Evolutionary conservation across 305 asterid species (phyloP), one percentile per base, ranked within the genome.

Genomic region (Plantago rigida): DNA sequence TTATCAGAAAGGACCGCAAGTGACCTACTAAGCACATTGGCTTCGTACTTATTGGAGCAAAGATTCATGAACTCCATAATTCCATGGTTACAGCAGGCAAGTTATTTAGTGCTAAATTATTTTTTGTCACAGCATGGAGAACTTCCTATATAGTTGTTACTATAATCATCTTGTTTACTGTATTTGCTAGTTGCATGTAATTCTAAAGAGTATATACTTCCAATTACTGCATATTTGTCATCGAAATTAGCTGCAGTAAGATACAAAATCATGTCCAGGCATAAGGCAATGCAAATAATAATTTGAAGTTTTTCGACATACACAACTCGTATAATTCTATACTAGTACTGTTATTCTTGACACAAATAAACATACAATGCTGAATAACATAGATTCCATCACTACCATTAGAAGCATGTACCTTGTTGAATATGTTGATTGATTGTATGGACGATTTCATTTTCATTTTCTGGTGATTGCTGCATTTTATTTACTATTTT

Each of bases 81-180:
- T 63, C 98, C 98, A 64, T 91, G 98, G 98, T 66, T 91, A 74
- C 92, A 86, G 71, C 96, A 91, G 98, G 98, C 71, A 83, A 79
- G 87, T 81, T 59, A 31, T 56, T 63, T 63, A 19, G 41, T 66
- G 39, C 58, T 29, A 17, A 2, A 41, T 34, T 50, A 24, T 57
- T 39, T 31, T 69, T n/a, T 15, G 29, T 41, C 12, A 29, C 8
- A 13, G 5, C 48, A 15, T 29, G 10, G 12, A 19, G 17, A 53
- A 26, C 13, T 28, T 10, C 15, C n/a, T 29, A 5, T 1, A 22
- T 22, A 22, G 26, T 22, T 22, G 26, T 22, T 22, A 22, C 26
- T 22, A 1, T 31, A 31, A 31, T 31, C 36, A 31, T 31, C 36
- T 31, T 31, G n/a, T n/a, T n/a, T n/a, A n/a, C n/a, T n/a, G n/a